Evolutionary conservation across 73 alveolate species (phyloP).

Genomic region (Halteria grandinella): DNA sequence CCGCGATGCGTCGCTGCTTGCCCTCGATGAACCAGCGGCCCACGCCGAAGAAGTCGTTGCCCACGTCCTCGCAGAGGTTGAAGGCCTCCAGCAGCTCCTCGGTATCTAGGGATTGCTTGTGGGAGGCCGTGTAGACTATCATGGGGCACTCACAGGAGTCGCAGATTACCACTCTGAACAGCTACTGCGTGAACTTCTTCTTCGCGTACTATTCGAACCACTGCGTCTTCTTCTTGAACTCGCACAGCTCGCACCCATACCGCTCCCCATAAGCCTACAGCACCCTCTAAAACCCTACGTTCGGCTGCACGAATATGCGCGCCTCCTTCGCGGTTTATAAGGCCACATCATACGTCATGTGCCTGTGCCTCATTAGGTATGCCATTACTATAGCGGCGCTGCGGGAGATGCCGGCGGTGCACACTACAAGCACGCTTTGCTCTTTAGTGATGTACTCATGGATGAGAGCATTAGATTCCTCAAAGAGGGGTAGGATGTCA

Average conservation of each 20-base stretch:
- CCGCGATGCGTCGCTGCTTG: conserved; percentile 15
- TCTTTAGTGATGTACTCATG: not conserved
- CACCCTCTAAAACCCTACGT: conserved; percentile 38
- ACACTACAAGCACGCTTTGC: conserved; percentile 41
- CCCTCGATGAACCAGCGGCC: conserved; percentile 23
- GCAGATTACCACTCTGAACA: conserved; percentile 40
- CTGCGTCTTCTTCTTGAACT: conserved; percentile 12
- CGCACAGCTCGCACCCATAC: conserved; percentile 42
- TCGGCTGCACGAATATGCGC: conserved; percentile 34
- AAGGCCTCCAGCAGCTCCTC: not conserved
- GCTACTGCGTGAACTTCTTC: not conserved
- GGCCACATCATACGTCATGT: conserved; percentile 46
- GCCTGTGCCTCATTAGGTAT: conserved; percentile 20
- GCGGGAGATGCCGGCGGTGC: conserved; percentile 57
- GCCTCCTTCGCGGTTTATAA: conserved; percentile 18
- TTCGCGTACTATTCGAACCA: conserved; percentile 40
- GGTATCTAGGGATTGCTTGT: not conserved
- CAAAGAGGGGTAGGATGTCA: conserved; percentile 29
- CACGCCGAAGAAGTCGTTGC: conserved; percentile 17
- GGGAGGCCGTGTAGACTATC: conserved; percentile 35
- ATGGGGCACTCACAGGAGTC: conserved; percentile 60
- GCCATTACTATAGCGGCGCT: conserved; percentile 49
- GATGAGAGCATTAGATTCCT: conserved; percentile 16
- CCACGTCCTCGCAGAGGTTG: conserved; percentile 10
- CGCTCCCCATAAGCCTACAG: conserved; percentile 5